Evolutionary conservation across 2,329 filamentous ascomycete genomes (phyloP).

Genomic region (Periconia sp.): DNA sequence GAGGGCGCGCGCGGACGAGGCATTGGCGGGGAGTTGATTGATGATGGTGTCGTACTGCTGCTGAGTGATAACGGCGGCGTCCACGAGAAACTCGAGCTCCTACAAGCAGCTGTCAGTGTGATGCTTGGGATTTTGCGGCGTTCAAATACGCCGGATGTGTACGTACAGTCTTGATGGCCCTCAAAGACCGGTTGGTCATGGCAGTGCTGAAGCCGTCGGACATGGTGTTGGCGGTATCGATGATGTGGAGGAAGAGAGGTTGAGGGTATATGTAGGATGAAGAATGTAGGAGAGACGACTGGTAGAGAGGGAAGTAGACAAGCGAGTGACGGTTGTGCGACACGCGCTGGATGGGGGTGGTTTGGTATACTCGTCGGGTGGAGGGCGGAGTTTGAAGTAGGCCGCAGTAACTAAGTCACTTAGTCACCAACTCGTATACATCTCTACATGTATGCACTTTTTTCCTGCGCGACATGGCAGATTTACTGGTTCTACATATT

Average conservation of each 20-base stretch:
- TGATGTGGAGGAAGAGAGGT: neutral
- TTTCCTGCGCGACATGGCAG: too few relatives aligned
- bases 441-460: too few relatives aligned
- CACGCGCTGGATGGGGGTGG: neutral
- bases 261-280: neutral
- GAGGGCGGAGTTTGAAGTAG: neutral
- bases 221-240: constrained; percentile 21
- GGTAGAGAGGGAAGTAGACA: neutral
- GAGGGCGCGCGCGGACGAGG: constrained; percentile 53
- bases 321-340: constrained; percentile 1
- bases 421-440: too few relatives aligned
- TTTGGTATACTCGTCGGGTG: neutral
- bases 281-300: neutral
- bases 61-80: constrained; percentile 76
- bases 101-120: constrained; percentile 43
- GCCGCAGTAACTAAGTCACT: neutral
- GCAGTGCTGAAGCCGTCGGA: constrained; percentile 54
- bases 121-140: neutral
- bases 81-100: constrained; percentile 89
- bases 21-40: constrained; percentile 72
- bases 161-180: constrained; percentile 80
- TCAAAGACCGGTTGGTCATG: constrained; percentile 80
- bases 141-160: neutral
- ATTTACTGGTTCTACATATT: too few relatives aligned
- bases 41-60: constrained; percentile 75